Conservation (phyloP, 2,329 filamentous ascomycete species). For the Mycogone perniciosa region DNA sequence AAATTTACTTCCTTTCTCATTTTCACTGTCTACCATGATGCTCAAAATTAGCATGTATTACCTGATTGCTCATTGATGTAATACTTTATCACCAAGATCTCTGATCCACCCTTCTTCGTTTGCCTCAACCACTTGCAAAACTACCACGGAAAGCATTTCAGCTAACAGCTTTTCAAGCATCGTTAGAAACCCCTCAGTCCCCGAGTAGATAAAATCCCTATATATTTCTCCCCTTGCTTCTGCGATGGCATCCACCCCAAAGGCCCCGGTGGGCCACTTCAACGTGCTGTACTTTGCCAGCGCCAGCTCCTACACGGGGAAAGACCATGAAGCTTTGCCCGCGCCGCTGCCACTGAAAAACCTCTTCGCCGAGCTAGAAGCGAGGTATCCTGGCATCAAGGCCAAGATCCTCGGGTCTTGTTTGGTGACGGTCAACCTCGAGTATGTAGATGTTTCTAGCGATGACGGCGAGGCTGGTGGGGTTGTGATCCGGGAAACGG, state of each 20-base stretch:
- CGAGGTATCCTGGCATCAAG: constrained; percentile 62
- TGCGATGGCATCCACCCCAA: constrained; percentile 34
- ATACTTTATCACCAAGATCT: constrained; percentile 66
- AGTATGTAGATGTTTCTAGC: constrained; percentile 66
- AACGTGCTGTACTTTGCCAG: constrained; percentile 77
- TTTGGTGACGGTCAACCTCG: constrained; percentile 71
- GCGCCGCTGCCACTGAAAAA: constrained; percentile 58
- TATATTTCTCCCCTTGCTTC: neutral
- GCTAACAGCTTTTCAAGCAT: too few relatives aligned
- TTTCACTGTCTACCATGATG: constrained; percentile 40
- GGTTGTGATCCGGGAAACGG: constrained; percentile 58
- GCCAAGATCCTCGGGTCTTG: constrained; percentile 64
- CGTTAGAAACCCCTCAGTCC: neutral
- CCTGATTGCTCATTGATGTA: constrained; percentile 51
- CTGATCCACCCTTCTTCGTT: constrained; percentile 39
- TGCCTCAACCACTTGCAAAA: neutral
- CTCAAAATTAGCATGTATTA: constrained; percentile 51
- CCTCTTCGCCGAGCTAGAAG: constrained; percentile 63
- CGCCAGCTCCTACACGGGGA: constrained; percentile 64
- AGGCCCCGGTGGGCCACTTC: constrained; percentile 59
- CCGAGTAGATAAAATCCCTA: neutral
- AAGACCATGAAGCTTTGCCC: constrained; percentile 56
- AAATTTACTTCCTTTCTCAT: constrained; percentile 1
- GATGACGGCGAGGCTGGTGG: constrained; percentile 31
- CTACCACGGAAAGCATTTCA: neutral